Conservation (phyloP, 2,329 filamentous ascomycete species). For the Coniochaeta sp. region DNA sequence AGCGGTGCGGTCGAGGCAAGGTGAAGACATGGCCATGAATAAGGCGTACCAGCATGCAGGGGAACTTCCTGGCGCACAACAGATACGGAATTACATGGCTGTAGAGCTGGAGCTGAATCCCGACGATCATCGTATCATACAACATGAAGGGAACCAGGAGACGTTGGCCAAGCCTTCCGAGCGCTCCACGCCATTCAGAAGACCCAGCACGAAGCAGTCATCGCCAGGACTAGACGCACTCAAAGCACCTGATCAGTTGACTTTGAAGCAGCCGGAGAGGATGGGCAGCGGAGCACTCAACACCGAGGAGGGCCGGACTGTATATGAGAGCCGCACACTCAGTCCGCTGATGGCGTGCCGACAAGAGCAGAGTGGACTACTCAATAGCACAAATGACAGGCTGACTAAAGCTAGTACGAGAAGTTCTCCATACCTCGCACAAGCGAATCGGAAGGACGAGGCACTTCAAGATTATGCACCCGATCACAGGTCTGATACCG, state of each 20-base stretch:
- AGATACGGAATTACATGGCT: no score
- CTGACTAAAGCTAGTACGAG: background rate
- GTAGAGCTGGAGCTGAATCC: no score
- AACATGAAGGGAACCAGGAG: no score
- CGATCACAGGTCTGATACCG: background rate
- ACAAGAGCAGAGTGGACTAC: background rate
- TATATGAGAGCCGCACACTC: background rate
- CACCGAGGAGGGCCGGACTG: background rate
- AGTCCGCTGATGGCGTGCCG: background rate
- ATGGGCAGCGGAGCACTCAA: background rate
- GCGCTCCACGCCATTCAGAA: background rate
- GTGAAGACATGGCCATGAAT: no score
- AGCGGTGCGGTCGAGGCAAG: no score
- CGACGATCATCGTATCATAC: no score
- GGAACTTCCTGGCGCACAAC: no score
- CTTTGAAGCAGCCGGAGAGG: background rate
- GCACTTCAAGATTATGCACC: background rate
- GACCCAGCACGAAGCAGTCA: background rate
- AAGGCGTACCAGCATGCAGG: no score
- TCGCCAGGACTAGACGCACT: background rate
- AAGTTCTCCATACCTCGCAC: background rate
- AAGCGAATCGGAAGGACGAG: background rate
- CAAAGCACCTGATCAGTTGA: background rate
- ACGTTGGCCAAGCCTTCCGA: no score
- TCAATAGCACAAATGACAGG: background rate